Base-by-base conservation (phyloP, 345 rosid species). In the Erucastrum elatum region DNA sequence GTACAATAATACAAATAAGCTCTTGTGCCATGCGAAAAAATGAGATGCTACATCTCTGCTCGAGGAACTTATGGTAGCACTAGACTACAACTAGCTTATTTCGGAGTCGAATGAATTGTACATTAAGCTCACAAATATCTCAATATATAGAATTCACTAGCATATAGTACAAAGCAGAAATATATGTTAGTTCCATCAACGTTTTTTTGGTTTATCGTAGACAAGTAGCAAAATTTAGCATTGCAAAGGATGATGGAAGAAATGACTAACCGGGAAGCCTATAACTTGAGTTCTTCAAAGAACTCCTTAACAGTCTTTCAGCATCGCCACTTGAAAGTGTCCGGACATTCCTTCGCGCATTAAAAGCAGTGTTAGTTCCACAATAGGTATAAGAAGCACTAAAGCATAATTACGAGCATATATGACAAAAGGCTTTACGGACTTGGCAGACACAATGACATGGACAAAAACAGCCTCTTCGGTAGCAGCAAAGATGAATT, bases 401-500 rank as follows among this genome's bases (percentile, higher is more conserved):
- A 82, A 55, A 51, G 2, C 17, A 51, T 51, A 51, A 46, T 46
- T n/a, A 67, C 25, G 17, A 66, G 41, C 39, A 77, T 74, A 69
- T 51, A 49, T 41, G 77, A 69, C 56, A 74, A 70, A 70, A 51
- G 68, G 58, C 63, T 86, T 78, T 75, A 88, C 98, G 55, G 59
- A 92, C 99, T 93, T 95, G 84, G 99, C 94, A 39, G 96, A 90
- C 75, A 93, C 83, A 78, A 91, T 80, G 69, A 83, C 96, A 85
- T 93, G 99, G 72, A 90, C 93, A 86, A 88, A 91, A 75, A 95
- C 86, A 5, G 98, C 91, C 84, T 95, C 99, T 79, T 90, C 94
- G 27, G 96, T 89, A 41, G 99, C 98, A 85, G 99, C 87, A 88
- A 95, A 95, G 77, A 93, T 84, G 85, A 95, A 91, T 83, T 95